These are phyloP conservation scores for Fusarium sp. DNA, from an alignment of 2,329 filamentous ascomycete species.

Conservation along the genomic window DNA sequence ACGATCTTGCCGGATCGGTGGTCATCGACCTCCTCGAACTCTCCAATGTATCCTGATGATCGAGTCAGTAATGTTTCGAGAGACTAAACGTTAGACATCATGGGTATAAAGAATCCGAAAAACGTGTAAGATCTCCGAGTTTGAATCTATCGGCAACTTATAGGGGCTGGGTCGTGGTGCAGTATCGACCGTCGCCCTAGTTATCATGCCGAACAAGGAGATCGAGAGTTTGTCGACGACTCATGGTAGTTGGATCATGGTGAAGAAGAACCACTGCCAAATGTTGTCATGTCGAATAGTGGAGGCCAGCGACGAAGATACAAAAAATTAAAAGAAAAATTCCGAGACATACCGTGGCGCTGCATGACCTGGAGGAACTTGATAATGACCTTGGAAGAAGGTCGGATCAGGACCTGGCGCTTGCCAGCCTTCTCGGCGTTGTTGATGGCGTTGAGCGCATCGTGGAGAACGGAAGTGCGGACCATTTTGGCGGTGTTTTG, in stretches of 20 bases:
- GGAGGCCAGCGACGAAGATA: not conserved
- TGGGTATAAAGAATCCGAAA: slow-evolving; percentile 68
- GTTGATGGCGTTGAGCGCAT: slow-evolving; percentile 99
- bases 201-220: slow-evolving; percentile 93
- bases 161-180: slow-evolving; percentile 95
- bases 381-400: slow-evolving; percentile 99
- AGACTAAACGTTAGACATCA: slow-evolving; percentile 95
- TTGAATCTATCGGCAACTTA: slow-evolving; percentile 99
- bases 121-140: slow-evolving; percentile 96
- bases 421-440: slow-evolving; percentile 99
- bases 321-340: not conserved
- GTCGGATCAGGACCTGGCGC: slow-evolving; percentile 98
- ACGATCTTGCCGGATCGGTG: slow-evolving; percentile 99
- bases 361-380: slow-evolving; percentile 99
- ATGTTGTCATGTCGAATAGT: not conserved
- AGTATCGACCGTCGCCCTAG: slow-evolving; percentile 89
- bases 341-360: slow-evolving; percentile 86
- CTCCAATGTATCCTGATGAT: slow-evolving; percentile 90
- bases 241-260: slow-evolving; percentile 12
- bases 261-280: not conserved
- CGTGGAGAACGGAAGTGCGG: slow-evolving; percentile 98
- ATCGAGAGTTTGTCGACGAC: not conserved
- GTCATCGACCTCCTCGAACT: slow-evolving; percentile 99
- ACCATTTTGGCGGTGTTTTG: slow-evolving; percentile 86
- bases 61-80: slow-evolving; percentile 83